Conservation (phyloP, 2,329 filamentous ascomycete genomes). For the Xylariaceae sp. region DNA sequence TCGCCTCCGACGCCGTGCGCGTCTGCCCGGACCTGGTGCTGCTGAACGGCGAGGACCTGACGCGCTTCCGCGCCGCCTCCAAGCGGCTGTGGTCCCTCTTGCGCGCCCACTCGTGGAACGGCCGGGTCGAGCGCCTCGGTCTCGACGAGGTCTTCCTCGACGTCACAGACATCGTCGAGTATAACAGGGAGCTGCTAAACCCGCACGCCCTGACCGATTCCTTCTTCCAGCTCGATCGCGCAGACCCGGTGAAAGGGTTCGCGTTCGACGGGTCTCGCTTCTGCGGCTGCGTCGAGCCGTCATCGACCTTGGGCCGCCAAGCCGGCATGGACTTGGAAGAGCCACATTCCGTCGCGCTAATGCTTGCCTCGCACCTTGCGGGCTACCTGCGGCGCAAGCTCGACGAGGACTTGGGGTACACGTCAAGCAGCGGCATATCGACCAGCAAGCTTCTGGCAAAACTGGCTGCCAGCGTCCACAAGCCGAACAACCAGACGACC, state of each 20-base stretch:
- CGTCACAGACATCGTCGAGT: constrained; percentile 78
- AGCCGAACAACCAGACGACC: constrained; percentile 83
- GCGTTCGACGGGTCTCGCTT: constrained; percentile 64
- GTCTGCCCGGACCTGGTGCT: constrained; percentile 80
- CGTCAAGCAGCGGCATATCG: constrained; percentile 79
- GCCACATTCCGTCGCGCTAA: constrained; percentile 47
- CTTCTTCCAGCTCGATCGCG: constrained; percentile 71
- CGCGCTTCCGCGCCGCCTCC: constrained; percentile 77
- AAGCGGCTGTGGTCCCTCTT: constrained; percentile 74
- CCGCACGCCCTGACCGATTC: constrained; percentile 56
- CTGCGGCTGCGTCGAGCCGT: constrained; percentile 51
- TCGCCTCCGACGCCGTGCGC: constrained; percentile 73
- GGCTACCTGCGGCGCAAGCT: constrained; percentile 65
- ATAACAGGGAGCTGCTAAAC: constrained; percentile 72
- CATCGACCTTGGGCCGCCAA: constrained; percentile 18
- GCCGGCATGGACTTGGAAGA: constrained; percentile 9
- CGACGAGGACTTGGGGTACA: constrained; percentile 74
- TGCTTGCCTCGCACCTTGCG: constrained; percentile 77
- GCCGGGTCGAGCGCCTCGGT: constrained; percentile 72
- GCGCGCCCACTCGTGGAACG: constrained; percentile 69
- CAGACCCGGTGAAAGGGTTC: constrained; percentile 77
- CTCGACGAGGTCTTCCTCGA: constrained; percentile 89
- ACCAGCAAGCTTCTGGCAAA: constrained; percentile 86
- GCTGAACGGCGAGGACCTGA: constrained; percentile 80
- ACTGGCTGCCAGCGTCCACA: constrained; percentile 75